A percentile compares a stretch with the other conserved stretches of the same genome.
Conservation (phyloP, 768 basidiomycete genomes). For the Exsudoporus frostii region DNA sequence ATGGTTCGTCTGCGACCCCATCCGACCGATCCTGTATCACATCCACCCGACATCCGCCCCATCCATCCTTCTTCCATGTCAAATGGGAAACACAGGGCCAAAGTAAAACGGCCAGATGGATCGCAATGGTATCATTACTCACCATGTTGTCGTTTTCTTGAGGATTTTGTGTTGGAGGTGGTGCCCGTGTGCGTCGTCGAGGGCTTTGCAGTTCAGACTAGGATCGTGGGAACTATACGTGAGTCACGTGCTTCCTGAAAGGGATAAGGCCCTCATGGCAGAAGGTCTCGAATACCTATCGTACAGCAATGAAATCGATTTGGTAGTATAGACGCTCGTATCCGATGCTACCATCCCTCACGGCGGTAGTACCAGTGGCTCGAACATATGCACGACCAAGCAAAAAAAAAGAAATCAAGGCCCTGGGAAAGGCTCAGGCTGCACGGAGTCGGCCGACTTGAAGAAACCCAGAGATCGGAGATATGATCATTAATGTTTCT, state of each 20-base stretch:
- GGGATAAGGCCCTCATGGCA: too few relatives aligned
- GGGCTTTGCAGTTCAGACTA: slow-evolving; percentile 8
- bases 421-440: too few relatives aligned
- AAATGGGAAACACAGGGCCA: neutral
- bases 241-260: neutral
- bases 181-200: slow-evolving; percentile 4
- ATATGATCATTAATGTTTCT: too few relatives aligned
- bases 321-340: neutral
- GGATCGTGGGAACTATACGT: slow-evolving; percentile 20
- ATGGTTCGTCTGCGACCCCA: slow-evolving; percentile 8
- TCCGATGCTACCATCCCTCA: too few relatives aligned
- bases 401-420: too few relatives aligned
- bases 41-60: slow-evolving; percentile 20
- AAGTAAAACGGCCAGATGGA: slow-evolving; percentile 3
- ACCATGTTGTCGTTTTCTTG: slow-evolving; percentile 45
- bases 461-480: too few relatives aligned
- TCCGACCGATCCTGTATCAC: slow-evolving; percentile 24
- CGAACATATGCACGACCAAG: too few relatives aligned
- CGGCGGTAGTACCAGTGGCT: too few relatives aligned
- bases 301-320: neutral
- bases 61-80: slow-evolving; percentile 19
- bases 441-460: too few relatives aligned
- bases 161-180: slow-evolving; percentile 25
- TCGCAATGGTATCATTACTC: slow-evolving; percentile 31
- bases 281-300: too few relatives aligned